Conservation (phyloP, 1,139 yeast genomes). For the Hanseniaspora sp. region DNA sequence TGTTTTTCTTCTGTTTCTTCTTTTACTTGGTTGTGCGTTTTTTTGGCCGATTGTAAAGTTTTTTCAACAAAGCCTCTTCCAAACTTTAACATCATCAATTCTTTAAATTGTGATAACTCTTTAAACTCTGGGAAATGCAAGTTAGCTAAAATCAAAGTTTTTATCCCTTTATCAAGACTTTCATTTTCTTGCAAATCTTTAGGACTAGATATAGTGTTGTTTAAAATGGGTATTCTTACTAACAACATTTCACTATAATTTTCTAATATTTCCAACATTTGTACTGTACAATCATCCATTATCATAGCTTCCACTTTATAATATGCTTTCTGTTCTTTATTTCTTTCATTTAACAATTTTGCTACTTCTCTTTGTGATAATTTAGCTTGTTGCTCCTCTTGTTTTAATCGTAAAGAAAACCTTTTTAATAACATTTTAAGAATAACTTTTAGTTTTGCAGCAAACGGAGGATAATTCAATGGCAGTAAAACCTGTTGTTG, state of each 20-base stretch:
- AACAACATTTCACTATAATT: conserved; percentile 72
- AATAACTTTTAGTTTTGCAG: conserved; percentile 49
- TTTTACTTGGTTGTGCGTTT: neutral
- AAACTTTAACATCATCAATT: conserved; percentile 49
- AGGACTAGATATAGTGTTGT: conserved; percentile 27
- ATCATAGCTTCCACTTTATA: conserved; percentile 80
- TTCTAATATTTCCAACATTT: conserved; percentile 68
- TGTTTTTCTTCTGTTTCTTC: neutral
- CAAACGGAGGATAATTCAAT: conserved; percentile 16
- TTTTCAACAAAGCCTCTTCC: conserved; percentile 48
- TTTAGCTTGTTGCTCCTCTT: conserved; percentile 69
- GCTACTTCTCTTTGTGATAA: conserved; percentile 68
- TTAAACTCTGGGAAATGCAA: conserved; percentile 59
- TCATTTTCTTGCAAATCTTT: conserved; percentile 24
- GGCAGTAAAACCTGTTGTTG: neutral
- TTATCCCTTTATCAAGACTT: conserved; percentile 49
- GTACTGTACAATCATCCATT: conserved; percentile 73
- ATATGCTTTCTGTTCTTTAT: conserved; percentile 68
- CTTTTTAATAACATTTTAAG: conserved; percentile 74
- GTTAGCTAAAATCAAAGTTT: conserved; percentile 58
- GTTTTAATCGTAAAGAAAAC: conserved; percentile 68
- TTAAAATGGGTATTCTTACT: conserved; percentile 56
- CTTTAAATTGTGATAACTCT: conserved; percentile 54
- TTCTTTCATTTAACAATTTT: conserved; percentile 51
- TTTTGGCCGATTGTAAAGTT: conserved; percentile 42